These are phyloP conservation scores for Stagonosporopsis chrysanthemi DNA, from an alignment of 2,329 filamentous ascomycete genomes.

Conservation along the genomic window DNA sequence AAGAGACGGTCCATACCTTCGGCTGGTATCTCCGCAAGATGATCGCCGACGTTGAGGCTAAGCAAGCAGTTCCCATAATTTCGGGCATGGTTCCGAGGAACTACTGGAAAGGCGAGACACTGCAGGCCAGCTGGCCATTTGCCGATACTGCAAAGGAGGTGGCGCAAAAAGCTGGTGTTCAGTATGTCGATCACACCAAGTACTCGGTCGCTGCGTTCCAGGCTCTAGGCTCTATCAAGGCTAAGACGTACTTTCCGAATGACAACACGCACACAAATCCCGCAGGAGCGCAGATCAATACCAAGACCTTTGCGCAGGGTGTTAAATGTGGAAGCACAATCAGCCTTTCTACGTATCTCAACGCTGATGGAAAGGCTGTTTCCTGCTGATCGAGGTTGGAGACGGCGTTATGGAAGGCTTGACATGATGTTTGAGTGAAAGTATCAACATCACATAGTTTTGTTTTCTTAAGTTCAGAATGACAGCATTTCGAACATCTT, in stretches of 20 bases:
- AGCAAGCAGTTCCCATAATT: background rate
- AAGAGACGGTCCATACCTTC: background rate
- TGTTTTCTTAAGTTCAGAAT: no score
- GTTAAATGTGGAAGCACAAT: background rate
- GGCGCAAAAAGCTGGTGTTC: background rate
- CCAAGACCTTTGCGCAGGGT: background rate
- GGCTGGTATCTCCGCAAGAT: background rate
- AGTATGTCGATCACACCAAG: background rate
- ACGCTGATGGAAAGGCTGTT: background rate
- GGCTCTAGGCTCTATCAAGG: background rate
- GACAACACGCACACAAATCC: conserved; percentile 1
- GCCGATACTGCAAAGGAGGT: background rate
- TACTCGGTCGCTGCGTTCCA: background rate
- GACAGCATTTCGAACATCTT: no score
- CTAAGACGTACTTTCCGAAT: background rate
- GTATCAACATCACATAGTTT: no score
- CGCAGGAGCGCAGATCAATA: background rate
- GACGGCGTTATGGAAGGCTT: no score
- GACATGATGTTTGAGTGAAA: no score
- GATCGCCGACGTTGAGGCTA: background rate
- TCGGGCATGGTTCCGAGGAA: background rate
- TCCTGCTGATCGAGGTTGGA: background rate
- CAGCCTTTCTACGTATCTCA: background rate
- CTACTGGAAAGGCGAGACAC: background rate
- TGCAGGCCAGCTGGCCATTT: background rate